Conservation (phyloP, 176 grass and related monocot genomes). For the Oryza rufipogon region DNA sequence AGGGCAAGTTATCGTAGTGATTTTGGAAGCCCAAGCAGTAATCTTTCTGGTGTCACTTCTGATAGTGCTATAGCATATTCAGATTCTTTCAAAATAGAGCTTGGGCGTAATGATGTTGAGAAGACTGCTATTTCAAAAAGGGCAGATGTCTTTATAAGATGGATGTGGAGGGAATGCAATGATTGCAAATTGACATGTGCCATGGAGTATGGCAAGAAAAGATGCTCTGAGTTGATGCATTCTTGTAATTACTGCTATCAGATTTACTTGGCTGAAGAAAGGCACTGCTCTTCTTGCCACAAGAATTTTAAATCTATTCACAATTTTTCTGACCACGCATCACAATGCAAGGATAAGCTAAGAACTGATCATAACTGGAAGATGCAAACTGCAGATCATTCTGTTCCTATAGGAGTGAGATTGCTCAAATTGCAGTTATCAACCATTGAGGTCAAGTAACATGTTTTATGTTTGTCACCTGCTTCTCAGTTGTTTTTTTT, state of each 20-base stretch:
- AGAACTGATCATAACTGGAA: slow-evolving; percentile 72
- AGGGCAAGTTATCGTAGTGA: slow-evolving; percentile 54
- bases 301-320: slow-evolving; percentile 75
- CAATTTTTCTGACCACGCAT: slow-evolving; percentile 74
- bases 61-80: slow-evolving; percentile 53
- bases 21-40: slow-evolving; percentile 63
- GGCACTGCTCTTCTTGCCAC: slow-evolving; percentile 88
- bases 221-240: slow-evolving; percentile 62
- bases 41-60: slow-evolving; percentile 51
- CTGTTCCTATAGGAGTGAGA: slow-evolving; percentile 65
- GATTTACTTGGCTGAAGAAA: slow-evolving; percentile 79
- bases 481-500: slow-evolving; percentile 28
- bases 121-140: slow-evolving; percentile 70
- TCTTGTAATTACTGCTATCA: slow-evolving; percentile 77
- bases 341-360: slow-evolving; percentile 72
- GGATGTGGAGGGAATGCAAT: slow-evolving; percentile 87
- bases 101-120: slow-evolving; percentile 76
- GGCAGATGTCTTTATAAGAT: slow-evolving; percentile 71
- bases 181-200: slow-evolving; percentile 63
- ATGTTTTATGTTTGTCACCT: slow-evolving; percentile 16
- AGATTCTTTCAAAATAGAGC: slow-evolving; percentile 80
- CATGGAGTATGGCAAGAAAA: slow-evolving; percentile 75
- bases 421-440: slow-evolving; percentile 84
- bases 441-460: slow-evolving; percentile 67
- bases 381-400: slow-evolving; percentile 58